phyloP scores from a whole-genome alignment of 208 protist species.

The Leishmania martiniquensis region DNA sequence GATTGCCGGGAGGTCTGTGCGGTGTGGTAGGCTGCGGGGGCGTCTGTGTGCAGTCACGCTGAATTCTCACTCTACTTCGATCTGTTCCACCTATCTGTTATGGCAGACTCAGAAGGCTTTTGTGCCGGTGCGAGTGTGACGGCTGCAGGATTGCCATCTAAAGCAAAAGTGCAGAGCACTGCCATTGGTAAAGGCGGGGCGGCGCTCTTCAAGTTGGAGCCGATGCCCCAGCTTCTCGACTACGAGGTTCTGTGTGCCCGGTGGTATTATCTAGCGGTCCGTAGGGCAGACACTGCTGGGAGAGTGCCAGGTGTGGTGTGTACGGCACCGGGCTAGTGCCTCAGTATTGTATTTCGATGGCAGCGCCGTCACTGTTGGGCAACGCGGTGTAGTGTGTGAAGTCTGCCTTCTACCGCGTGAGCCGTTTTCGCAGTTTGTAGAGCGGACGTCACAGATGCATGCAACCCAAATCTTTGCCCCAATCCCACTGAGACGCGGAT shows the following conservation, averaged over 20 bases:
- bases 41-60: background rate
- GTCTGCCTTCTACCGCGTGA: background rate
- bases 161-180: background rate
- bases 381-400: background rate
- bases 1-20: background rate
- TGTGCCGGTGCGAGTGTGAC: too few species aligned
- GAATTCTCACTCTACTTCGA: too few species aligned
- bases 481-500: background rate
- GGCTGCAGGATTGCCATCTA: too few species aligned
- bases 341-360: background rate
- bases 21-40: background rate
- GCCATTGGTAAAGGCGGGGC: background rate
- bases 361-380: background rate
- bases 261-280: too few species aligned
- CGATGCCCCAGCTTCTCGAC: background rate
- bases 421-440: background rate
- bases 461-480: too few species aligned
- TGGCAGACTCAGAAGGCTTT: too few species aligned
- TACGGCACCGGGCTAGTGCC: background rate
- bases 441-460: too few species aligned
- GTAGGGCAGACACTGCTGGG: background rate
- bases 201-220: background rate
- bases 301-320: background rate
- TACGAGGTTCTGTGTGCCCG: too few species aligned
- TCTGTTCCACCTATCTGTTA: too few species aligned